Evolutionary conservation across 1,139 yeast species (phyloP), one percentile per base, ranked within the genome.

Genomic region (Spathaspora sp.): DNA sequence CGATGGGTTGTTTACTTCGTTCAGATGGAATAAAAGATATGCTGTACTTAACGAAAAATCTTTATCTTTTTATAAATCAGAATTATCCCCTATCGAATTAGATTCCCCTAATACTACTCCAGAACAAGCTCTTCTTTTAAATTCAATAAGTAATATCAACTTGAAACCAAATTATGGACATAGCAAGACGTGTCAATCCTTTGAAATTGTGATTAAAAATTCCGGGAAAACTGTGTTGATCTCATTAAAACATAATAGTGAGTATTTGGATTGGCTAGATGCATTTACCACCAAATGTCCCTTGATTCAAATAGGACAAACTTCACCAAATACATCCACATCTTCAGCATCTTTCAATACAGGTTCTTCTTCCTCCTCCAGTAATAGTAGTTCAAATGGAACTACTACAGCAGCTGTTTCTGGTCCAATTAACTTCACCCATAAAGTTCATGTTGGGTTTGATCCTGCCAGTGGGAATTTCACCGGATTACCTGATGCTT

Each of bases 11-110:
- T 74, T 75, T 58, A 80, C 89, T 52, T 81, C 90, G 11, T 89
- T 91, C 63, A 74, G 96, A 56, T 93, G 98, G 98, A 90, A 91
- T 50, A 90, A 90, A 61, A 80, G 95, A 56, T 91, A 75, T 63
- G 73, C 91, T 70, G 84, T 88, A 10, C 72, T 93, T 44, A 81
- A 81, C 56, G 97, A 90, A 54, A 78, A 85, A 47, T 80, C 84
- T 37, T 70, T 93, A 50, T 86, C 85, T 51, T 81, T 93, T 54
- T 86, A 84, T 68, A 89, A 88, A 59, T 77, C 72, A 47, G 96
- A 89, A 52, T 79, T 72, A 2, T 49, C 55, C 25, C 46, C 44
- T 20, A 46, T 36, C 42, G 60, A 59, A 39, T 31, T 31, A 15
- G 24, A 20, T 24, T 20, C 39, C 3, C 26, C 39, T 2, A 53